Conservation (phyloP, 352 stramenopile genomes). For the Phytophthora lateralis region DNA sequence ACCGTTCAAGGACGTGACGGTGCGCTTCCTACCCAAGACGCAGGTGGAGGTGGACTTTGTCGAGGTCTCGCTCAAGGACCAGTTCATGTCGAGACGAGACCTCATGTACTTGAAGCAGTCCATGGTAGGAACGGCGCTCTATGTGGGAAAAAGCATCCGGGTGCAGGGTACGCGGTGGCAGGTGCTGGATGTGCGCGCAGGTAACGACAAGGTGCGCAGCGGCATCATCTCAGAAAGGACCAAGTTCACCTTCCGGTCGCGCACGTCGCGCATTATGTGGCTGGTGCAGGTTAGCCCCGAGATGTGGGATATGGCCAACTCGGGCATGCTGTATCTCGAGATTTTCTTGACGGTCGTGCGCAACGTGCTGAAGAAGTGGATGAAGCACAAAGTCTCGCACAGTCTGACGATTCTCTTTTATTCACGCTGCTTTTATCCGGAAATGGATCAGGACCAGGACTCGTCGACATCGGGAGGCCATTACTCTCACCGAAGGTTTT, state of each 20-base stretch:
- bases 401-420: constrained; percentile 94
- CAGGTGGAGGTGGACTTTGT: constrained; percentile 88
- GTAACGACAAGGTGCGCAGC: constrained; percentile 84
- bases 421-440: constrained; percentile 85
- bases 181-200: constrained; percentile 91
- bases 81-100: constrained; percentile 93
- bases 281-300: constrained; percentile 96
- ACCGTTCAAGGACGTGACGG: constrained; percentile 81
- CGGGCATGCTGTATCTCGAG: constrained; percentile 90
- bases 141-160: constrained; percentile 80
- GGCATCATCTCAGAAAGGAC: constrained; percentile 95
- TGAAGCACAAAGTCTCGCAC: constrained; percentile 90
- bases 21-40: constrained; percentile 81
- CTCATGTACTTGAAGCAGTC: constrained; percentile 87
- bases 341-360: constrained; percentile 85
- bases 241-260: constrained; percentile 96
- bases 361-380: constrained; percentile 91
- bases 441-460: constrained; percentile 59
- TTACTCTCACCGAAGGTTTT: constrained; percentile 21
- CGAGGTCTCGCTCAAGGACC: constrained; percentile 90
- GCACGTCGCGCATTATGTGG: constrained; percentile 97
- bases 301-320: constrained; percentile 94
- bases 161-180: constrained; percentile 80
- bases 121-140: constrained; percentile 69
- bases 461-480: constrained; percentile 20